Evolutionary conservation across 805 yeast genomes (phyloP).

Genomic region (Candida succiphila): DNA sequence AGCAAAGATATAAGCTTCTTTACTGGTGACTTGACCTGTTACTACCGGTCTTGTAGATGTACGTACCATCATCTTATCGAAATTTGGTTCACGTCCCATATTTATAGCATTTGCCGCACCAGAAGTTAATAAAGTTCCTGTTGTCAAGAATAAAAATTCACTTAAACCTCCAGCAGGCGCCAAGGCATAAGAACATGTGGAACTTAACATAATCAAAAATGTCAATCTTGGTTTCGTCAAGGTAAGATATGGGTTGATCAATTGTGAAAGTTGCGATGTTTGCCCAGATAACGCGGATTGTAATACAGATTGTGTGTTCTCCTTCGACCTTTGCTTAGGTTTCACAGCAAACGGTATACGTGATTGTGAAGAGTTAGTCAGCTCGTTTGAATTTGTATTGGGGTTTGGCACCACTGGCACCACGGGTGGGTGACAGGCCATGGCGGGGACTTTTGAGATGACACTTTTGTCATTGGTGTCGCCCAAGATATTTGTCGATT

Average conservation of each 20-base stretch:
- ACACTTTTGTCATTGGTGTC: too few species aligned
- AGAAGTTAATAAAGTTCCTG: constrained; percentile 81
- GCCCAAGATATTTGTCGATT: too few species aligned
- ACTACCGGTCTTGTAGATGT: constrained; percentile 89
- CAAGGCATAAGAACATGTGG: constrained; percentile 88
- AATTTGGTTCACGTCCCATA: constrained; percentile 93
- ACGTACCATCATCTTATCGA: constrained; percentile 78
- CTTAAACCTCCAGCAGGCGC: constrained; percentile 78
- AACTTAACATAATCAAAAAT: constrained; percentile 77
- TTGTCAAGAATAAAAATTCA: constrained; percentile 61
- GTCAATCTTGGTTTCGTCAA: constrained; percentile 89
- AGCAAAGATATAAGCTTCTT: constrained; percentile 77
- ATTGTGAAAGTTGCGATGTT: constrained; percentile 19
- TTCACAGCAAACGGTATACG: constrained; percentile 50
- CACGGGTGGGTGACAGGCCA: too few species aligned
- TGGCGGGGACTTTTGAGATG: too few species aligned
- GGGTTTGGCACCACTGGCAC: too few species aligned
- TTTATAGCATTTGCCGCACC: constrained; percentile 96
- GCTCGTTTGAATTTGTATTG: background rate
- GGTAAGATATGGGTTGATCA: constrained; percentile 58
- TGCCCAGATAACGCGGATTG: constrained; percentile 13
- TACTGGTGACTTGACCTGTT: constrained; percentile 63
- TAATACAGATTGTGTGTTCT: constrained; percentile 11
- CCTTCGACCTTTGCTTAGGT: constrained; percentile 19
- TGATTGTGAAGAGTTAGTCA: constrained; percentile 2